These are phyloP conservation scores for Schwanniomyces vanrijiae DNA, from an alignment of 805 yeast species.

Conservation along the genomic window DNA sequence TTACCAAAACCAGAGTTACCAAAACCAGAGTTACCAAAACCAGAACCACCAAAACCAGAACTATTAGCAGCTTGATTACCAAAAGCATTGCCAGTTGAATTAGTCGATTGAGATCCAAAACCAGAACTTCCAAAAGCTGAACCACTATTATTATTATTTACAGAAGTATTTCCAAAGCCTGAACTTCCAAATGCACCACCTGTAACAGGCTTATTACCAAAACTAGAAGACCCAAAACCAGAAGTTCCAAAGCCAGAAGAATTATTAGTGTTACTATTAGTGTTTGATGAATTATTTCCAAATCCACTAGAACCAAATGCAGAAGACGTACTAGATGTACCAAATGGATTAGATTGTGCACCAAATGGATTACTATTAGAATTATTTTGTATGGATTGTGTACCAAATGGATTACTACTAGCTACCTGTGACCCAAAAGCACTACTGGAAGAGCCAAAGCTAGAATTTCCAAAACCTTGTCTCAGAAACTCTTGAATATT, in stretches of 20 bases:
- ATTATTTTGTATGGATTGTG: slow-evolving; percentile 12
- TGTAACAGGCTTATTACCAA: not conserved
- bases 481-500: slow-evolving; percentile 22
- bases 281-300: slow-evolving; percentile 4
- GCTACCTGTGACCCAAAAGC: slow-evolving; percentile 7
- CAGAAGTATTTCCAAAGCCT: slow-evolving; percentile 6
- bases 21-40: not conserved
- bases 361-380: slow-evolving; percentile 18
- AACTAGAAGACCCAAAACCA: slow-evolving; percentile 6
- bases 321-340: slow-evolving; percentile 3
- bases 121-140: slow-evolving; percentile 1
- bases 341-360: slow-evolving; percentile 13
- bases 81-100: not conserved
- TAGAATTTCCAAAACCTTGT: slow-evolving; percentile 8
- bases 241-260: slow-evolving; percentile 5
- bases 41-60: slow-evolving; percentile 6
- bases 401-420: slow-evolving; percentile 1
- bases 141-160: not conserved
- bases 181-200: slow-evolving; percentile 1
- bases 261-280: slow-evolving; percentile 4
- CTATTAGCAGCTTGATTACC: not conserved
- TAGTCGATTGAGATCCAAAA: not conserved
- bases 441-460: slow-evolving; percentile 10
- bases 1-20: not conserved
- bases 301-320: slow-evolving; percentile 9